Conservation (phyloP, 345 rosid genomes). For the Pugionium dolabratum region DNA sequence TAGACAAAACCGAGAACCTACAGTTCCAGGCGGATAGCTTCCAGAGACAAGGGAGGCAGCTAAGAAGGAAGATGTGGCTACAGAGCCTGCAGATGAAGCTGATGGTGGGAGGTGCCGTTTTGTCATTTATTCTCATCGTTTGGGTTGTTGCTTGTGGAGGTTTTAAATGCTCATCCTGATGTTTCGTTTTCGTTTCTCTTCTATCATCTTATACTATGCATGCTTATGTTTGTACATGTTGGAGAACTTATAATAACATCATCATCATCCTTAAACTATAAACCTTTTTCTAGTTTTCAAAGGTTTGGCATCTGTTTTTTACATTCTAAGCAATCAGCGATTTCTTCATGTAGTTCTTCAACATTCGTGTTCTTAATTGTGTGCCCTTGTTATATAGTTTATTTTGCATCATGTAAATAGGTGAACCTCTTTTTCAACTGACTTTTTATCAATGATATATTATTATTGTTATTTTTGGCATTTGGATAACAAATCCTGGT, state of each 20-base stretch:
- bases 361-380: neutral
- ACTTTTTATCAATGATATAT: neutral
- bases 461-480: neutral
- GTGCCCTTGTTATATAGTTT: neutral
- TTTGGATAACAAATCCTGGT: neutral
- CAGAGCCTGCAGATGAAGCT: conserved; percentile 88
- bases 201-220: conserved; percentile 12
- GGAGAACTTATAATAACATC: conserved; percentile 23
- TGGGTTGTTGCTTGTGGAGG: conserved; percentile 80
- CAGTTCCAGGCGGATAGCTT: conserved; percentile 98
- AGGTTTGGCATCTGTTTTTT: conserved; percentile 3
- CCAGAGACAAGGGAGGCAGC: conserved; percentile 94
- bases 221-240: conserved; percentile 37
- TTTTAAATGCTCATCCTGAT: conserved; percentile 59
- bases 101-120: conserved; percentile 68
- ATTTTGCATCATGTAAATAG: neutral
- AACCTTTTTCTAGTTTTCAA: conserved; percentile 1
- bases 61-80: conserved; percentile 94
- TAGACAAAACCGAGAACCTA: conserved; percentile 85
- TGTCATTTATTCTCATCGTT: conserved; percentile 56
- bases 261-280: conserved; percentile 7
- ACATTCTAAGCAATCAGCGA: neutral
- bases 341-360: neutral
- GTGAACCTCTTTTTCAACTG: neutral
- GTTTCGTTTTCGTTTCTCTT: conserved; percentile 16